These are phyloP conservation scores for Nitzschia sp. DNA, from an alignment of 108 stramenopile genomes.

Conservation along the genomic window DNA sequence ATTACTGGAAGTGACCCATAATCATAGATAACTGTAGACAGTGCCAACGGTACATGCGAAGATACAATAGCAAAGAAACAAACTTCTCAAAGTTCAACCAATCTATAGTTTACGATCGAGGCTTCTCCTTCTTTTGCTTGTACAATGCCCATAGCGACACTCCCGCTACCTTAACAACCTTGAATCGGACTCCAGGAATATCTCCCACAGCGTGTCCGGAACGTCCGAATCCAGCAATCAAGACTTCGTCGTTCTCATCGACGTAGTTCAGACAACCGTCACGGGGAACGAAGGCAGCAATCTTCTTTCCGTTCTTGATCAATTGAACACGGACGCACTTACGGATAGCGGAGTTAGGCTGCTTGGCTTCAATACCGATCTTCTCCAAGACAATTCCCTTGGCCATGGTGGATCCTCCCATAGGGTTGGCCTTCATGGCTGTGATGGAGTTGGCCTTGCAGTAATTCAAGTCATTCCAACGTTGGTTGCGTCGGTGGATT, in stretches of 20 bases:
- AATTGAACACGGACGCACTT: conserved; percentile 99
- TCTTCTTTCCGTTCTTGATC: conserved; percentile 99
- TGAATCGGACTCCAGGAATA: conserved; percentile 99
- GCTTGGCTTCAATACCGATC: conserved; percentile 99
- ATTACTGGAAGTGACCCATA: too few species aligned
- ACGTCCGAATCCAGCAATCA: conserved; percentile 99
- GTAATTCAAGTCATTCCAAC: conserved; percentile 94
- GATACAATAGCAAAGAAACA: too few species aligned
- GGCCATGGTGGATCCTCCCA: conserved; percentile 99
- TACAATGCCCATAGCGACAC: conserved; percentile 98
- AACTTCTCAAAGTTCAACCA: not conserved
- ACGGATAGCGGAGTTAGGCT: conserved; percentile 99
- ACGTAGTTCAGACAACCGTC: conserved; percentile 99
- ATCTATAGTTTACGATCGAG: conserved; percentile 84
- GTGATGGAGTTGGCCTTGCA: conserved; percentile 98
- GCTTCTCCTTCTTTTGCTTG: conserved; percentile 99
- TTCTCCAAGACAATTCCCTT: conserved; percentile 99
- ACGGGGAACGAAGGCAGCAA: conserved; percentile 99
- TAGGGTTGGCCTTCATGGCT: conserved; percentile 99
- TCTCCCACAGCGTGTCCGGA: conserved; percentile 99
- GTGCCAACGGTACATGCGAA: too few species aligned
- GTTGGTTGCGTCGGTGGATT: conserved; percentile 94
- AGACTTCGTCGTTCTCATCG: conserved; percentile 99
- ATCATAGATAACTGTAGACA: too few species aligned
- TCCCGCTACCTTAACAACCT: conserved; percentile 99